These are phyloP conservation scores for Cadophora gregata DNA, from an alignment of 2,329 filamentous ascomycete species.

Conservation along the genomic window DNA sequence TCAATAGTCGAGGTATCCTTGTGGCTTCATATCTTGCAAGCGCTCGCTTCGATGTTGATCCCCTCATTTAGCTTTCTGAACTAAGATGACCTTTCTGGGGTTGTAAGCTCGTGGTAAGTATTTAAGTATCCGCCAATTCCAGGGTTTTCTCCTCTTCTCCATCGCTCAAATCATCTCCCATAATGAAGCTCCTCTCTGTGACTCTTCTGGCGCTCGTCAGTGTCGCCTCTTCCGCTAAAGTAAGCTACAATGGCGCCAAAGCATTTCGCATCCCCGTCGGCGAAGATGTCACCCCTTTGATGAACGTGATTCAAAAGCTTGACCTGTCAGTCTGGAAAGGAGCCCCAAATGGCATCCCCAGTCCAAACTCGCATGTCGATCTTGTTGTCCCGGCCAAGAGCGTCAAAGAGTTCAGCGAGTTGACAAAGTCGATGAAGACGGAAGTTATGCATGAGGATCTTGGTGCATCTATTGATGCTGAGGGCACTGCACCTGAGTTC, in stretches of 20 bases:
- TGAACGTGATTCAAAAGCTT: slow-evolving; percentile 46
- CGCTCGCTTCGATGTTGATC: slow-evolving; percentile 4
- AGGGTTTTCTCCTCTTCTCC: not conserved
- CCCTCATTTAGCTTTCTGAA: not conserved
- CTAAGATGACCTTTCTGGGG: not conserved
- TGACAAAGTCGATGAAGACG: slow-evolving; percentile 40
- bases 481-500: slow-evolving; percentile 38
- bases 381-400: slow-evolving; percentile 50
- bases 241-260: slow-evolving; percentile 50
- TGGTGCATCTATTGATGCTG: slow-evolving; percentile 49
- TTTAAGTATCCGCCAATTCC: not conserved
- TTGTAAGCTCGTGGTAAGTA: not conserved
- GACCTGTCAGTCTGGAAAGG: slow-evolving; percentile 48
- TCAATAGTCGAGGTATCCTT: not conserved
- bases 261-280: slow-evolving; percentile 48
- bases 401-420: slow-evolving; percentile 47
- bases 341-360: slow-evolving; percentile 32
- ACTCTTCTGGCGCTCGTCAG: not conserved
- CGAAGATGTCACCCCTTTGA: slow-evolving; percentile 44
- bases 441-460: slow-evolving; percentile 52
- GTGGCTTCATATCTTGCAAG: not conserved
- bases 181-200: slow-evolving; percentile 3
- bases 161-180: not conserved
- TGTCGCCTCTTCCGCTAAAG: slow-evolving; percentile 31
- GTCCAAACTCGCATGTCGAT: slow-evolving; percentile 46